A percentile compares a stretch with the other conserved stretches of the same genome.
phyloP scores from a whole-genome alignment of 768 basidiomycete species.

The Hirschioporus abietinus region DNA sequence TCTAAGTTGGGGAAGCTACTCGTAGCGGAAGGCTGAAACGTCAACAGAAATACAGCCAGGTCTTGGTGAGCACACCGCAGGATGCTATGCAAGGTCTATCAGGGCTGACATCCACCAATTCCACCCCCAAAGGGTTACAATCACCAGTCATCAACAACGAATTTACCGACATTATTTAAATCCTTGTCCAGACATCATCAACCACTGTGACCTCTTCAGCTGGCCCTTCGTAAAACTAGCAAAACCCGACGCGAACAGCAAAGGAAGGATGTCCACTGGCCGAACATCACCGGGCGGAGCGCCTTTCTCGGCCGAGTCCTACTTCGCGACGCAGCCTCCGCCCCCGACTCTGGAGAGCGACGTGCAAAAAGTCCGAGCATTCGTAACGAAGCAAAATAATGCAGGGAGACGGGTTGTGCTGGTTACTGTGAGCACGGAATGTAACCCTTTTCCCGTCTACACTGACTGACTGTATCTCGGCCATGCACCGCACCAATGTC shows the following conservation, averaged over 20 bases:
- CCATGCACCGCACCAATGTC: neutral
- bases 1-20: neutral
- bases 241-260: neutral
- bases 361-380: conserved; percentile 56
- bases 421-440: conserved; percentile 69
- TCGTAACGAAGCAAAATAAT: conserved; percentile 62
- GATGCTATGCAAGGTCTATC: neutral
- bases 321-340: conserved; percentile 83
- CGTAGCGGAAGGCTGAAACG: neutral
- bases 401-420: conserved; percentile 77
- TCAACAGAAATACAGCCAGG: neutral
- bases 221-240: neutral
- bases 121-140: neutral
- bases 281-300: neutral
- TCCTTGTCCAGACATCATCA: neutral
- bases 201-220: neutral
- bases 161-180: neutral
- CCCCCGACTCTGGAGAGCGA: conserved; percentile 71
- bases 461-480: neutral
- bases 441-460: neutral
- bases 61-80: neutral
- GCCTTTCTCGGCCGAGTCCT: conserved; percentile 77
- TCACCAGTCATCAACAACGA: neutral
- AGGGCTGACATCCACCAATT: neutral
- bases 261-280: neutral